Evolutionary conservation across 1,139 yeast species (phyloP).

Genomic region (Taphrina flavorubra): DNA sequence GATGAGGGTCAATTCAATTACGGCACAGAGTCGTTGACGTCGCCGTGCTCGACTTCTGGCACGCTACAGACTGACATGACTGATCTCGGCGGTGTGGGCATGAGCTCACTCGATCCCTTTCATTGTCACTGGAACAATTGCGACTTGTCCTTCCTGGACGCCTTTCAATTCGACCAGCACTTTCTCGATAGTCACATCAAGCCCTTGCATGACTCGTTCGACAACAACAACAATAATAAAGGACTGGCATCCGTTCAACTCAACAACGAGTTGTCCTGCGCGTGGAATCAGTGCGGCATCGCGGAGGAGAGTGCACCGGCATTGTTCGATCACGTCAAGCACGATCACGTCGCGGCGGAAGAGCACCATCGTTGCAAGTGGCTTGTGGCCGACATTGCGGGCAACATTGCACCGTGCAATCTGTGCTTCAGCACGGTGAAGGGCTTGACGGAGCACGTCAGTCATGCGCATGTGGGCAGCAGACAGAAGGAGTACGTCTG

Average conservation of each 20-base stretch:
- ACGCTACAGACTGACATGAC: conserved; percentile 4
- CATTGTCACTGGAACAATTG: conserved; percentile 41
- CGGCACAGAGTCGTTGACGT: neutral
- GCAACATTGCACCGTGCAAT: conserved; percentile 61
- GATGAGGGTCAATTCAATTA: neutral
- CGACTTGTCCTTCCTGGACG: conserved; percentile 31
- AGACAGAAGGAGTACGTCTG: conserved; percentile 76
- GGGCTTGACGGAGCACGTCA: conserved; percentile 54
- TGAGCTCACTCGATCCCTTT: conserved; percentile 24
- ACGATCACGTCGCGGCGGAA: conserved; percentile 49
- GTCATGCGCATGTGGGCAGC: conserved; percentile 89
- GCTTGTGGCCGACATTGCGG: conserved; percentile 47
- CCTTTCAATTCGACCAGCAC: conserved; percentile 26
- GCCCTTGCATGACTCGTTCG: neutral
- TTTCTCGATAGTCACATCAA: conserved; percentile 22
- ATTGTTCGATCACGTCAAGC: conserved; percentile 52
- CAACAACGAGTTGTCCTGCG: conserved; percentile 19
- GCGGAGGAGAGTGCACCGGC: conserved; percentile 50
- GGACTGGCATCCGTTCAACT: neutral
- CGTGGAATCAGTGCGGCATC: conserved; percentile 43
- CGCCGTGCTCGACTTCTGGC: neutral
- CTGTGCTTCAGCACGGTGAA: conserved; percentile 30
- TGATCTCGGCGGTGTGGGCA: conserved; percentile 11
- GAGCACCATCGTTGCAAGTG: conserved; percentile 52
- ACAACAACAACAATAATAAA: too few relatives aligned